phyloP scores from a whole-genome alignment of 805 yeast genomes.

The Candida pseudoglaebosa region DNA sequence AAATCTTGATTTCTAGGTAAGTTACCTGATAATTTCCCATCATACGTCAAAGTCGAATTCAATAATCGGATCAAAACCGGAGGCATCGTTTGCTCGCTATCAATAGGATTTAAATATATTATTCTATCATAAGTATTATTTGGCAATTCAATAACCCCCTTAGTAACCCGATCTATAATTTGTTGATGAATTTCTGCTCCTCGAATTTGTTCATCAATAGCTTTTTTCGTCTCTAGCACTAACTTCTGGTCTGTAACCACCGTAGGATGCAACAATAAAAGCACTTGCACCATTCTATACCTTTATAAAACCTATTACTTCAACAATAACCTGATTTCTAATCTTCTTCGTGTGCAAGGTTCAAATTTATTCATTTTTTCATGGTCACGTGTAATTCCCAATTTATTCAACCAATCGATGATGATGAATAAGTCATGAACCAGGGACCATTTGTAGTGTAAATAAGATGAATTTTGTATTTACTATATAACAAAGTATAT shows the following conservation, averaged over 20 bases:
- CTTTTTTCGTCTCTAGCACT: slow-evolving; percentile 38
- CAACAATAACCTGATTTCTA: neutral
- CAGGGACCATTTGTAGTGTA: too few species aligned
- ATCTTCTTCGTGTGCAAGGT: neutral
- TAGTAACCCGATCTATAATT: slow-evolving; percentile 56
- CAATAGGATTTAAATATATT: slow-evolving; percentile 55
- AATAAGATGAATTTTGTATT: too few species aligned
- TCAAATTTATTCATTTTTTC: too few species aligned
- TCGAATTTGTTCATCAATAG: slow-evolving; percentile 22
- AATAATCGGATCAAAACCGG: slow-evolving; percentile 42
- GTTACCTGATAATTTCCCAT: slow-evolving; percentile 52
- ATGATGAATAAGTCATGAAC: too few species aligned
- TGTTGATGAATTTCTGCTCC: slow-evolving; percentile 40
- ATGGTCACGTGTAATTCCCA: neutral
- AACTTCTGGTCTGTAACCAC: slow-evolving; percentile 52
- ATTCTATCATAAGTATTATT: slow-evolving; percentile 39
- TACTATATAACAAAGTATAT: too few species aligned
- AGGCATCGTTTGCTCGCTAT: slow-evolving; percentile 36
- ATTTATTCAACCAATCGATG: too few species aligned
- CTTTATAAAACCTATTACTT: too few species aligned
- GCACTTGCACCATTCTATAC: slow-evolving; percentile 16
- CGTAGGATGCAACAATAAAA: slow-evolving; percentile 64
- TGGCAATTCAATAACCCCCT: slow-evolving; percentile 37
- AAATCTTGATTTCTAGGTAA: slow-evolving; percentile 48
- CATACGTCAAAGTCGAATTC: slow-evolving; percentile 32